Evolutionary conservation across 2,329 filamentous ascomycete genomes (phyloP), one percentile per base, ranked within the genome.

Genomic region (Sarocladium kiliense): DNA sequence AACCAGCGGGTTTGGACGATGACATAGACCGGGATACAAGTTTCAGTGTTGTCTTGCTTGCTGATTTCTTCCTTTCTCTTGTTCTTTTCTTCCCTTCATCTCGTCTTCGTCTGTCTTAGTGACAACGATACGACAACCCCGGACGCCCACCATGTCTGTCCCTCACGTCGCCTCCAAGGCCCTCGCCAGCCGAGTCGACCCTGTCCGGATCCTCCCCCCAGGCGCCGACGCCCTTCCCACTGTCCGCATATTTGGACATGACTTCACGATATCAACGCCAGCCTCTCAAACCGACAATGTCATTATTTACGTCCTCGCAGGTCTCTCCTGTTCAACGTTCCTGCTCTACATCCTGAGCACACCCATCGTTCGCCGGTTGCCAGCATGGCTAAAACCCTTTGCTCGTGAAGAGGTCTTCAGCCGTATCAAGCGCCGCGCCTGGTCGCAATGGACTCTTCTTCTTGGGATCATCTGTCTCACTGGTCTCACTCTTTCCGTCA

Each of bases 321-420:
- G 53, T 1, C 26, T 64, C 4, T 68, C 71, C 4, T 45, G 72
- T 10, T 60, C 66, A 7, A 61, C 64, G 4, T 51, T 66, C 21
- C 56, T 69, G 18, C 53, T 72, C 16, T 66, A 71, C 54, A 26
- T 70, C 23, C 55, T 51, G 56, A 64, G 59, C 7, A 54, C 59
- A 3, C 62, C 59, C 2, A 55, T 72, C 5, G 57, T 62, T 2
- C 64, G 65, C 3, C 57, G 59, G 2, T 63, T 71, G 1, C 75
- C 76, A 0, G 65, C 62, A 42, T 78, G 75, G 74, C 62, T 70
- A 14, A 68, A 65, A 10, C 70, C 71, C 1, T 79, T 79, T 57
- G 76, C 76, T 2, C 63, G 66, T 9, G 76, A 79, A 59, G 58
- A 69, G 19, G 60, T 47, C 0, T 60, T 62, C 1, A 58, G 56